Evolutionary conservation across 73 alveolate species (phyloP).

Genomic region (Tetrahymena thermophila): DNA sequence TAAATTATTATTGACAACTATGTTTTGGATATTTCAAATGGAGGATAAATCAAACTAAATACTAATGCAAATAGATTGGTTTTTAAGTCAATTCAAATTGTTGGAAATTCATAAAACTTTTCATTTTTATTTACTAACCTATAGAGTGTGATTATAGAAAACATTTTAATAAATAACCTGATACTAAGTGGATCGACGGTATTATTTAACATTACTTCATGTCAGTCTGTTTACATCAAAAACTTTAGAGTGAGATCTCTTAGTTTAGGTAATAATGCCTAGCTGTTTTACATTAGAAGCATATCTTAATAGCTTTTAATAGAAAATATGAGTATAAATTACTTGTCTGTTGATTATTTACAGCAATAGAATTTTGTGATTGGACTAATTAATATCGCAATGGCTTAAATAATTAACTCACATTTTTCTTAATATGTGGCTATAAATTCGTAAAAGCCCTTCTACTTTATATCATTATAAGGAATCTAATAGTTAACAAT

Average conservation of each 20-base stretch:
- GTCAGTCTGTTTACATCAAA: not conserved
- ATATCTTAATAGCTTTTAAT: not conserved
- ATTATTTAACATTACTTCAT: not conserved
- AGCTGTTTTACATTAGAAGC: not conserved
- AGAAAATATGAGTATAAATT: not conserved
- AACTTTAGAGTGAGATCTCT: not conserved
- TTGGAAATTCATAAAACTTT: not conserved
- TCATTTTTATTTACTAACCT: not conserved
- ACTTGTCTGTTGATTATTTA: not conserved
- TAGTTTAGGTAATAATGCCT: not conserved
- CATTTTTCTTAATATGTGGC: not conserved
- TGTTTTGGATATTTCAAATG: not conserved
- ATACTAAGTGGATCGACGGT: not conserved
- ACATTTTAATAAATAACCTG: not conserved
- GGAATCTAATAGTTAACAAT: not conserved
- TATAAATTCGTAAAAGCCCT: not conserved
- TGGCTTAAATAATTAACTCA: not conserved
- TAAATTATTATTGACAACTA: not conserved
- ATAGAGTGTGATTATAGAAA: not conserved
- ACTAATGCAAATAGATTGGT: not conserved
- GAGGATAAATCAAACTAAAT: not conserved
- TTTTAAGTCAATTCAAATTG: not conserved
- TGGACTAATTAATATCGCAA: not conserved
- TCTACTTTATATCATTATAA: not conserved
- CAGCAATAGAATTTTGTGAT: not conserved